Base-by-base conservation (phyloP, 345 rosid genomes). In the Citrus australasica region DNA sequence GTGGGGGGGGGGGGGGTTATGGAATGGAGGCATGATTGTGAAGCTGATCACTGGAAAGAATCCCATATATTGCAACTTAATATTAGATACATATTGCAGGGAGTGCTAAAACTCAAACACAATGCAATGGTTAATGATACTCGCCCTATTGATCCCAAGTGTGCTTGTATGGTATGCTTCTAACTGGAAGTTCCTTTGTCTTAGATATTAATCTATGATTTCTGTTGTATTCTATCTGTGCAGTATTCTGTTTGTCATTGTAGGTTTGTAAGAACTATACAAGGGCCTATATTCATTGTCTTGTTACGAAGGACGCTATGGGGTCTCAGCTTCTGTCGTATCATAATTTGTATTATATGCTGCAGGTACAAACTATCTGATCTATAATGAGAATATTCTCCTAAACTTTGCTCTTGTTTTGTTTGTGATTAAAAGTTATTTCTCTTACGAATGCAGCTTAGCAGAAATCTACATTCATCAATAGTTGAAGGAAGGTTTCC, bases 291-390 rank as follows among this genome's bases (percentile, higher is more conserved):
- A 83, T 92, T 37, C 97, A 90, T 85, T 85, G 85, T 79, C 88
- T 92, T 64, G 97, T 91, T 21, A 84, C 95, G 4, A 92, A 91
- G 79, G 95, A 92, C 77, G 89, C 93, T 3, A 92, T 91, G 95
- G 97, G 97, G 56, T 91, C 97, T 35, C 95, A 91, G 82, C 97
- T 92, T 84, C 78, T 92, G 35, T 92, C 95, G 25, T 91, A 90
- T 76, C 95, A 92, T 78, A 92, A 92, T 87, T 78, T 92, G 79
- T 81, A 91, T 79, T 88, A 88, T 84, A 91, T 92, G 93, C 71
- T 89, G 90, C 81, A 85, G 93, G 91, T 89, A 80, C 21, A 37
- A 25, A 37, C 48, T 40, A n/a, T 22, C 5, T 7, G 66, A 48
- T 71, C 61, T 46, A 9, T 74, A 3, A 32, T 9, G 22, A 37